phyloP scores from a whole-genome alignment of 2,329 filamentous ascomycete genomes.

The Biscogniauxia mediterranea region DNA sequence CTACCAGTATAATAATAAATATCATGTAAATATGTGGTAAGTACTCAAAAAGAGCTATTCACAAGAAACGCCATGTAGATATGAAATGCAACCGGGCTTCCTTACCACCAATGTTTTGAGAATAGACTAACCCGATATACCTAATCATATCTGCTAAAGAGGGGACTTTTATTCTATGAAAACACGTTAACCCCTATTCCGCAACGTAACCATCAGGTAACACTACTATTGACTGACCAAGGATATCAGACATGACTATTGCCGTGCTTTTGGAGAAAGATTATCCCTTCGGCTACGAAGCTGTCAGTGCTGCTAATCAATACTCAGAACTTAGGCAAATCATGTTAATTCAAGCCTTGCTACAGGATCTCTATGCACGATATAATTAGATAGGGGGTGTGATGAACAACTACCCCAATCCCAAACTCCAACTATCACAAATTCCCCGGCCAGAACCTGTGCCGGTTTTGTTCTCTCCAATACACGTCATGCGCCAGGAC shows the following conservation, averaged over 20 bases:
- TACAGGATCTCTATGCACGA: background rate
- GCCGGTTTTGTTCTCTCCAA: slow-evolving; percentile 42
- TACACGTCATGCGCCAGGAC: slow-evolving; percentile 49
- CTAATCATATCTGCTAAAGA: no score
- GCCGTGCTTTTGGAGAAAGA: background rate
- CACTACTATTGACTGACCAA: background rate
- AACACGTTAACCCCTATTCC: no score
- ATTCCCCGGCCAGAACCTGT: slow-evolving; percentile 33
- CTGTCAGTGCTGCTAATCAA: background rate
- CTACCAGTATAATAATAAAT: background rate
- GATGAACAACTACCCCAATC: background rate
- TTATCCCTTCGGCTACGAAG: background rate
- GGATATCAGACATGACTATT: background rate
- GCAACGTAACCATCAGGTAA: background rate
- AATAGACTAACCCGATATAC: no score
- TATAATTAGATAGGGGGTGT: background rate
- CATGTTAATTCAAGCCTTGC: background rate
- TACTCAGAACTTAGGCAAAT: background rate
- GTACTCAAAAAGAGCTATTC: no score
- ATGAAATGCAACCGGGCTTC: no score
- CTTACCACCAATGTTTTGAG: no score
- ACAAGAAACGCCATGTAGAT: no score
- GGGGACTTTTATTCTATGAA: no score
- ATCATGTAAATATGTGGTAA: no score
- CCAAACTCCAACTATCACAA: slow-evolving; percentile 15